Evolutionary conservation across 805 yeast genomes (phyloP), one percentile per base, ranked within the genome.

Genomic region (Maudiozyma bulderi): DNA sequence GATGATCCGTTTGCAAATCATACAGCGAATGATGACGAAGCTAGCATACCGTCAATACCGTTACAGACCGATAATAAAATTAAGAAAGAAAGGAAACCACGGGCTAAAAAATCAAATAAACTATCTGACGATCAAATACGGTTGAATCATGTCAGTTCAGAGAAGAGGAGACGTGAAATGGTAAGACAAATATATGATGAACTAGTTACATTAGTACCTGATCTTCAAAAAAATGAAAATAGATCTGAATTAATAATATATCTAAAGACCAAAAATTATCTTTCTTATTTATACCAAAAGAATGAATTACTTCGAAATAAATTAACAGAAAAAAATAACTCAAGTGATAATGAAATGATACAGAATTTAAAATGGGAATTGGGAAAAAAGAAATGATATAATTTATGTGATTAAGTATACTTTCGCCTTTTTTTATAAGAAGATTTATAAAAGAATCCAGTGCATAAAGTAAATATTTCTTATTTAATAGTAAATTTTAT

Each of bases 111-210:
- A 28, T 39, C 40, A 3, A 52, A 47, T 33, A 51, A 47, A 28
- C 53, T 69, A 40, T 57, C 68, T 1, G 66, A 65, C 2, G 70
- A 64, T 38, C 67, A 70, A 49, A 66, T 63, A 53, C 56, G 65
- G 80, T 82, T 82, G 5, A 86, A 83, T 55, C 95, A 86, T 59
- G 84, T 86, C 7, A 86, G 86, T 5, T 82, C 90, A 0, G 98
- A 90, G 62, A 90, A 88, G 62, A 85, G 84, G 59, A 73, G 98
- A 57, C 73, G 98, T 52, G 87, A 82, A 54, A 87, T 90, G 40
- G 87, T 91, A 26, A 72, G 97, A 43, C 77, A 81, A 8, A 90
- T 88, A 8, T 90, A 87, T 59, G 95, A 86, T 57, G 76, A 75
- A 48, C 72, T 90, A 26, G 90, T 89, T 0, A 72, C 75, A 1